Base-by-base conservation (phyloP, 345 rosid genomes). In the Diplotaxis tenuifolia region DNA sequence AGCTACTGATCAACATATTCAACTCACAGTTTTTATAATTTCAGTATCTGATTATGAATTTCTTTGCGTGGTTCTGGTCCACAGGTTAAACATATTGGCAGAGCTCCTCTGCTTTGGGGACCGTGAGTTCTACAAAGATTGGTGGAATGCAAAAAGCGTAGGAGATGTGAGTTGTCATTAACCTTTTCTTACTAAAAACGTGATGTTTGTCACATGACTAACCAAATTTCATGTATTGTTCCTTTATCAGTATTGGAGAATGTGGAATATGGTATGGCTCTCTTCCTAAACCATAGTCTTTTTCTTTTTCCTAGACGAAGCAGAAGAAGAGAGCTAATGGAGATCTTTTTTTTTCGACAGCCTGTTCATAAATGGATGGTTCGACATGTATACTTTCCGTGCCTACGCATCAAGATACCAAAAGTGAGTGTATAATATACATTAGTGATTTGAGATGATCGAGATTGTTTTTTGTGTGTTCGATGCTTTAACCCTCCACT, bases 291-390 rank as follows among this genome's bases (percentile, higher is more conserved):
- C 47, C 34, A 29, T 28, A 0, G 0, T 34, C 2, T 75, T n/a
- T n/a, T n/a, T 66, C 32, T 67, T 71, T 56, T 21, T n/a, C n/a
- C n/a, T 60, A 9, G 67, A n/a, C 45, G 45, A 15, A 55, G 11
- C 40, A 29, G 28, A 56, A 47, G 45, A 45, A 52, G 5, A 42
- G 1, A 61, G 49, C 63, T 75, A 31, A 70, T 68, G 5, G 20
- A 42, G 50, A 14, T 25, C 82, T 66, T 25, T 57, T 65, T 2
- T 4, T 49, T 78, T 74, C 70, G 19, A 67, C 92, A 95, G 99
- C 98, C 99, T 59, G 99, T 95, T 85, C 99, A 95, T 78, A 92
- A 95, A 85, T 95, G 99, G 98, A 90, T 92, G 96, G 91, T 90
- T 79, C 92, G 98, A 63, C 99, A 95, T 85, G 68, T 95, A 71